phyloP scores from a whole-genome alignment of 2,329 filamentous ascomycete species.

The Penicillium psychrosexuale region DNA sequence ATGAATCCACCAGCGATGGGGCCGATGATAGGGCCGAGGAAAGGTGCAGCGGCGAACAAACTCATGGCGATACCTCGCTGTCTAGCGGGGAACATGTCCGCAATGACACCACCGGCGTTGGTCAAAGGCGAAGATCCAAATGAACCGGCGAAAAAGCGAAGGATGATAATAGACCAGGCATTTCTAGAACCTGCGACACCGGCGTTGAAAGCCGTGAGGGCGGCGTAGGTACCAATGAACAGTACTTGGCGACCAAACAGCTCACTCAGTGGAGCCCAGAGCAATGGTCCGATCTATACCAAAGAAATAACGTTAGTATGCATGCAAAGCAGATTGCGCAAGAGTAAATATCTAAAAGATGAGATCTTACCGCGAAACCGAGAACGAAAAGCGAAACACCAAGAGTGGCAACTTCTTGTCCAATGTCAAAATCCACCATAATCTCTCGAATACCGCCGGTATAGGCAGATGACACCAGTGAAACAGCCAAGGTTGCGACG shows the following conservation, averaged over 20 bases:
- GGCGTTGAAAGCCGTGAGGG: constrained; percentile 59
- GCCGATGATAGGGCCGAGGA: constrained; percentile 48
- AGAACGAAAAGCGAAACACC: constrained; percentile 64
- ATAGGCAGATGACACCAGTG: constrained; percentile 65
- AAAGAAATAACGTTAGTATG: neutral
- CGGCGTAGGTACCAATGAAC: constrained; percentile 50
- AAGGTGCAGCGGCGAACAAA: constrained; percentile 65
- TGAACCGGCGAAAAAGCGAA: constrained; percentile 62
- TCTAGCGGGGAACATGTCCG: constrained; percentile 55
- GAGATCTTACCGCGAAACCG: constrained; percentile 47
- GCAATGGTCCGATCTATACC: constrained; percentile 55
- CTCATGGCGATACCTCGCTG: constrained; percentile 57
- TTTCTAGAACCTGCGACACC: constrained; percentile 55
- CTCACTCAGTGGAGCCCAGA: constrained; percentile 66
- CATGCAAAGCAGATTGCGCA: neutral
- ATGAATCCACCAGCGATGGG: constrained; percentile 32
- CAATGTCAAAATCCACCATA: constrained; percentile 53
- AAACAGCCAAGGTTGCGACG: constrained; percentile 63
- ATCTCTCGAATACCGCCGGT: constrained; percentile 40
- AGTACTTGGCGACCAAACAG: constrained; percentile 60
- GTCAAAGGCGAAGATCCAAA: constrained; percentile 57
- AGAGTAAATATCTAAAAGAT: neutral
- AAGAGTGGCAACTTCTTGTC: constrained; percentile 55
- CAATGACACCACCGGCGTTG: constrained; percentile 47
- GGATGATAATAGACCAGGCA: constrained; percentile 57